A percentile compares a stretch with the other conserved stretches of the same genome.
Evolutionary conservation across 1,139 yeast species (phyloP).

Genomic region (Yamadazyma siamensis): DNA sequence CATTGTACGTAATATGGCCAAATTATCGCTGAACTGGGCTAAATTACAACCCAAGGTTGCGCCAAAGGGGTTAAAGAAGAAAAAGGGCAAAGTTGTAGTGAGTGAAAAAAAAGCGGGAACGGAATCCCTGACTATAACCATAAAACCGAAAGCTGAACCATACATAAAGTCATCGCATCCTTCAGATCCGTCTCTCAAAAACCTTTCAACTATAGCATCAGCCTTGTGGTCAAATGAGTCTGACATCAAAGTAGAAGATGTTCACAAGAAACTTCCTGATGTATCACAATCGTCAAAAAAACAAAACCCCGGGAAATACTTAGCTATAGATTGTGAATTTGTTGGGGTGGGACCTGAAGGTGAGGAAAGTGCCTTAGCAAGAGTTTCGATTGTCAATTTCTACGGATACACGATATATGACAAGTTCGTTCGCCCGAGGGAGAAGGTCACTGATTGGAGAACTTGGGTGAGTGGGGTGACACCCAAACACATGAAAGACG

Average conservation of each 20-base stretch:
- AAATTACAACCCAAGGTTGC: slow-evolving; percentile 24
- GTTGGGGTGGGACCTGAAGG: slow-evolving; percentile 87
- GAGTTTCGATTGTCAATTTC: slow-evolving; percentile 83
- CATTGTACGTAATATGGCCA: no score
- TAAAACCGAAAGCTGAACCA: no score
- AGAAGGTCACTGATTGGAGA: slow-evolving; percentile 83
- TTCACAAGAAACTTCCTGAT: slow-evolving; percentile 6
- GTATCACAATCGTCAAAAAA: slow-evolving; percentile 22
- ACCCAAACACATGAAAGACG: slow-evolving; percentile 64
- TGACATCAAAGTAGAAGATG: slow-evolving; percentile 17
- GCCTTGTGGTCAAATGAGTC: slow-evolving; percentile 30
- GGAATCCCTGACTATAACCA: no score
- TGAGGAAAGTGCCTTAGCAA: slow-evolving; percentile 65
- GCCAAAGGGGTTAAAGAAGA: slow-evolving; percentile 10
- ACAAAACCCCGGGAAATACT: slow-evolving; percentile 58
- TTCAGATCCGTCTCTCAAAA: neutral
- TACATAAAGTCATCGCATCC: neutral
- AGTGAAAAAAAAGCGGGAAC: neutral
- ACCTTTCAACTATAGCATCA: slow-evolving; percentile 19
- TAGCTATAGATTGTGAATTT: slow-evolving; percentile 92
- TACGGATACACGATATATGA: slow-evolving; percentile 73
- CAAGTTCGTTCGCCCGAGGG: slow-evolving; percentile 70
- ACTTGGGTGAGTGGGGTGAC: slow-evolving; percentile 92
- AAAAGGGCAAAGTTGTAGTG: slow-evolving; percentile 1
- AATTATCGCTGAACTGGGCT: slow-evolving; percentile 36